These are phyloP conservation scores for Exophiala xenobiotica DNA, from an alignment of 2,329 filamentous ascomycete genomes.

Conservation along the genomic window DNA sequence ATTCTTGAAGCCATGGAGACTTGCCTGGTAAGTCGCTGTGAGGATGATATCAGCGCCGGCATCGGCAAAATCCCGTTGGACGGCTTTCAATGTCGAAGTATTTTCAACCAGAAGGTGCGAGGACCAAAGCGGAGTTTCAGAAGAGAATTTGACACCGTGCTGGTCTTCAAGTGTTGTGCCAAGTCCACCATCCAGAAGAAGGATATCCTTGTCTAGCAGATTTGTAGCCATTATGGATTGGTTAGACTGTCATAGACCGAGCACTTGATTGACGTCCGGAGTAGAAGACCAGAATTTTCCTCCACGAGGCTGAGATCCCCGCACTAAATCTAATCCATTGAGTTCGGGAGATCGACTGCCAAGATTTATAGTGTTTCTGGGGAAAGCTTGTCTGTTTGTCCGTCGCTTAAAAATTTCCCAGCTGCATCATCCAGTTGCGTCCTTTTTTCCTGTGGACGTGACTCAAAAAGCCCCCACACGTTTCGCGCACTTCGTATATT, in stretches of 20 bases:
- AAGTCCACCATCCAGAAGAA: conserved; percentile 65
- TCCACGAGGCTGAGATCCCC: conserved; percentile 2
- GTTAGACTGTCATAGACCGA: too few relatives aligned
- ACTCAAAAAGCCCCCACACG: conserved; percentile 6
- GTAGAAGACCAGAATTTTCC: conserved; percentile 1
- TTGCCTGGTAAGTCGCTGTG: conserved; percentile 68
- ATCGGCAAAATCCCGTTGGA: conserved; percentile 56
- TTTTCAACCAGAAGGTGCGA: conserved; percentile 62
- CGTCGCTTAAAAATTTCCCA: conserved; percentile 2
- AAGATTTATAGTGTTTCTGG: too few relatives aligned
- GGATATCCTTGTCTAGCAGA: conserved; percentile 31
- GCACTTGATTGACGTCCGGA: too few relatives aligned
- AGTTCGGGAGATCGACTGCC: neutral
- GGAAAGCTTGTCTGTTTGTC: conserved; percentile 1
- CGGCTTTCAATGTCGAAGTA: conserved; percentile 52
- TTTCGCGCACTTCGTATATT: neutral
- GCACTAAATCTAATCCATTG: neutral
- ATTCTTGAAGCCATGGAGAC: conserved; percentile 54
- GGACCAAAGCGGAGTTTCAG: conserved; percentile 64
- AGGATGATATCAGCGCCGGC: conserved; percentile 63
- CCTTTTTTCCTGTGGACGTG: conserved; percentile 4
- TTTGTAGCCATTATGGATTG: conserved; percentile 7
- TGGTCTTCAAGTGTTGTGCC: conserved; percentile 64
- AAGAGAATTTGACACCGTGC: conserved; percentile 54
- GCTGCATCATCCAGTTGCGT: neutral